Base-by-base conservation (phyloP, 768 basidiomycete genomes). In the Naganishia antarctica region DNA sequence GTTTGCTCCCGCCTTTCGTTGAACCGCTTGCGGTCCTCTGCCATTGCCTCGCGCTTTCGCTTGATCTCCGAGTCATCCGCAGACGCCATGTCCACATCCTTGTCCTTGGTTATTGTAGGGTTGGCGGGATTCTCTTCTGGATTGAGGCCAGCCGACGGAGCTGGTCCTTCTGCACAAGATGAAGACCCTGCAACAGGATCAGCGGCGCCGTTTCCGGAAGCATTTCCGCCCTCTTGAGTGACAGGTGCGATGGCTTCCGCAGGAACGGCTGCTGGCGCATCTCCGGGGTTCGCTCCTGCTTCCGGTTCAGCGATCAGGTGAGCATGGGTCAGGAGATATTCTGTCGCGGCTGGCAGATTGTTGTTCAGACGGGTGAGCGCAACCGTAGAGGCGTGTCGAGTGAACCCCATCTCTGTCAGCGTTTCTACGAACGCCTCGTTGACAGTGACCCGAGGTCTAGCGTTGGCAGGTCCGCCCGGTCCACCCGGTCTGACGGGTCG, bases 341-440 rank as follows among this genome's bases (percentile, higher is more conserved):
- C 93, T 0, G 94, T 87, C 4, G 96, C 96, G 4, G 88, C 85
- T 46, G 82, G 86, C 71, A 96, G 81, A 71, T 96, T 92, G 77
- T 98, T 98, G 67, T 87, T 85, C 4, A 87, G 86, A 12, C 93
- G 88, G 21, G 82, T 77, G 41, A 99, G 80, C 4, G 94, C 94
- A 59, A 86, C 83, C 72, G 89, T 88, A 1, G 87, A 90, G 13
- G 90, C 89, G 44, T 85, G 83, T n/a, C 91, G 85, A 37, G 88
- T 85, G 81, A 98, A 99, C 48, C 96, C 96, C 96, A 99, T 98
- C 71, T 98, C 96, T 11, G 85, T 87, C 61, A 98, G 81, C 70
- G 91, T 88, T 57, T 84, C 83, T 60, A 97, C 84, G 26, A 58
- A 63, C 9, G 9, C 43, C 34, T 60, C 59, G 21, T 60, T 60